phyloP scores from a whole-genome alignment of 2,329 filamentous ascomycete genomes.

The Dactylellina leptospora region DNA sequence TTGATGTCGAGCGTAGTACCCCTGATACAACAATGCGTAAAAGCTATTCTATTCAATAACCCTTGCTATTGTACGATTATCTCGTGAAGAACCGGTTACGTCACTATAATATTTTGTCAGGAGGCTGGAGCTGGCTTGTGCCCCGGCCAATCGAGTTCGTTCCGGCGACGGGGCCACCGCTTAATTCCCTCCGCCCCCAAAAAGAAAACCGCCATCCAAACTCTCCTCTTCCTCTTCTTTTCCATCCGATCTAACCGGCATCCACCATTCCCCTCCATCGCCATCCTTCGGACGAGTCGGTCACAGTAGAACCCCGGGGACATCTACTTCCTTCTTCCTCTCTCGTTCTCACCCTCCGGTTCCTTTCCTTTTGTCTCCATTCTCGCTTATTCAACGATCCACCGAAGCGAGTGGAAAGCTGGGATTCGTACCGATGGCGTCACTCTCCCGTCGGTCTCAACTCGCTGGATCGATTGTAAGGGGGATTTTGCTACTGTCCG shows the following conservation, averaged over 20 bases:
- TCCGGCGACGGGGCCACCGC: slow-evolving; percentile 17
- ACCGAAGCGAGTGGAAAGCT: neutral
- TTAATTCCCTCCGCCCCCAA: neutral
- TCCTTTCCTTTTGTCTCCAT: slow-evolving; percentile 13
- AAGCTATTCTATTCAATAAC: too few species aligned
- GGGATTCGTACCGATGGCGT: slow-evolving; percentile 1
- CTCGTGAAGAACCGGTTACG: neutral
- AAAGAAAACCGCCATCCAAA: too few species aligned
- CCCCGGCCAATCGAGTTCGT: slow-evolving; percentile 24
- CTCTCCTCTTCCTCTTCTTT: neutral
- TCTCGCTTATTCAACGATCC: neutral
- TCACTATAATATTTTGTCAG: slow-evolving; percentile 1
- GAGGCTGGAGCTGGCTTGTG: neutral
- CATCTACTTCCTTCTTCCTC: neutral
- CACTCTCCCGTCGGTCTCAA: slow-evolving; percentile 24
- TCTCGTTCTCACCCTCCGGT: slow-evolving; percentile 12
- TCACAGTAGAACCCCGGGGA: neutral
- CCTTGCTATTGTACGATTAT: neutral
- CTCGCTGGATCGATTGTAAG: slow-evolving; percentile 40
- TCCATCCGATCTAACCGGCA: neutral
- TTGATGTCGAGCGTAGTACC: neutral
- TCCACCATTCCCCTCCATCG: neutral
- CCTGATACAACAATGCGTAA: neutral
- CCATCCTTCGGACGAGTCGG: neutral
- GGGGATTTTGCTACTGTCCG: slow-evolving; percentile 31